phyloP scores from a whole-genome alignment of 1,139 yeast genomes.

The Spathaspora sp. region DNA sequence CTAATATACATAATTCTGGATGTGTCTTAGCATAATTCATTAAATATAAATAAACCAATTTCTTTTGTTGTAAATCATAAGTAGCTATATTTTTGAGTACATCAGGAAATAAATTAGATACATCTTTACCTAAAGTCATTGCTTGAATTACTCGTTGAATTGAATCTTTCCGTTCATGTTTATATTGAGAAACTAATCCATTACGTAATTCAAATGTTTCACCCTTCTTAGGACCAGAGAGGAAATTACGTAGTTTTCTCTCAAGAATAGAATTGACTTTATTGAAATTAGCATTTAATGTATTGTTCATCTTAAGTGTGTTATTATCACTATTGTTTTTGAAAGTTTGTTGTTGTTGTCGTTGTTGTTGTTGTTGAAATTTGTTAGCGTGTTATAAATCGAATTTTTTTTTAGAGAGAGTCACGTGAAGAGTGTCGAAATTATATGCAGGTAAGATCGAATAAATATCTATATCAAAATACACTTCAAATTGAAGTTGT shows the following conservation, averaged over 20 bases:
- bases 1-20: slow-evolving; percentile 93
- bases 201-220: slow-evolving; percentile 87
- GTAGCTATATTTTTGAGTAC: slow-evolving; percentile 96
- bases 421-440: no score
- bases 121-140: slow-evolving; percentile 99
- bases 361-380: not conserved
- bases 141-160: slow-evolving; percentile 96
- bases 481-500: not conserved
- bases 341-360: no score
- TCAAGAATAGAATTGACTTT: slow-evolving; percentile 38
- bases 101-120: slow-evolving; percentile 91
- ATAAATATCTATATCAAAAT: not conserved
- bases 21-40: slow-evolving; percentile 97
- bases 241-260: slow-evolving; percentile 42
- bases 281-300: slow-evolving; percentile 5
- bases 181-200: slow-evolving; percentile 93
- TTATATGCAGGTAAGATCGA: no score
- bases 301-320: not conserved
- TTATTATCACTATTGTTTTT: not conserved
- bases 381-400: not conserved
- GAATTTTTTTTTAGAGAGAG: not conserved
- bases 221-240: slow-evolving; percentile 54
- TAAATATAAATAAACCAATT: slow-evolving; percentile 87
- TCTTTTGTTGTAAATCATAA: slow-evolving; percentile 94
- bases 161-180: slow-evolving; percentile 92